Base-by-base conservation (phyloP, 768 basidiomycete genomes). In the Podaxis sp. region DNA sequence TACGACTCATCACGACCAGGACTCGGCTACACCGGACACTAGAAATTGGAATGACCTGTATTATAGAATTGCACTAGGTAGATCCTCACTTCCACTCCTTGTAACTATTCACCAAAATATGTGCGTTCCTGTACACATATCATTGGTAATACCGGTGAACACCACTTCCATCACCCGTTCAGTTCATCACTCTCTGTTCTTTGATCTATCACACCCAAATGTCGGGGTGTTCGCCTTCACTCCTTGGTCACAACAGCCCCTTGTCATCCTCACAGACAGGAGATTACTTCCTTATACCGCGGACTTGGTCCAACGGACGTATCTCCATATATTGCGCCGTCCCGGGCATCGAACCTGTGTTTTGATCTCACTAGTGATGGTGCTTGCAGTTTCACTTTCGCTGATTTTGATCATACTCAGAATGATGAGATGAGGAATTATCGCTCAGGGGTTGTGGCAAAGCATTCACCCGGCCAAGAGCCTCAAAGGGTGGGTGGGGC, bases 21-120 rank as follows among this genome's bases (percentile, higher is more conserved):
- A 38, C 1, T 36, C 18, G 16, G 18, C 13, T 9, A 21, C 16
- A 13, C 21, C 7, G 46, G 25, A 36, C 44, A 57, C 27, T 36
- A 32, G 52, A 48, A 47, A 48, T 32, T n/a, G 14, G 18, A 44
- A n/a, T 46, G 21, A 14, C 44, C 11, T 57, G 44, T 57, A 57
- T 36, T 32, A 47, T 57, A 57, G 42, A 37, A 21, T 23, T 11
- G 28, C 55, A 48, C n/a, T 36, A 57, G 55, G 55, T 57, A 57
- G 55, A 57, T 47, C 55, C 55, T 57, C 37, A 35, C 44, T 47
- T 28, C 44, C 44, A 47, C n/a, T 57, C 55, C n/a, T 54, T 54
- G 14, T 13, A 18, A 27, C 50, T 14, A 23, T 50, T n/a, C n/a
- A 16, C 10, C 28, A 14, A 9, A 48, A 14, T 48, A 23, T 23